Base-by-base conservation (phyloP, 805 yeast genomes). In the Teunomyces barrocoloradensis region DNA sequence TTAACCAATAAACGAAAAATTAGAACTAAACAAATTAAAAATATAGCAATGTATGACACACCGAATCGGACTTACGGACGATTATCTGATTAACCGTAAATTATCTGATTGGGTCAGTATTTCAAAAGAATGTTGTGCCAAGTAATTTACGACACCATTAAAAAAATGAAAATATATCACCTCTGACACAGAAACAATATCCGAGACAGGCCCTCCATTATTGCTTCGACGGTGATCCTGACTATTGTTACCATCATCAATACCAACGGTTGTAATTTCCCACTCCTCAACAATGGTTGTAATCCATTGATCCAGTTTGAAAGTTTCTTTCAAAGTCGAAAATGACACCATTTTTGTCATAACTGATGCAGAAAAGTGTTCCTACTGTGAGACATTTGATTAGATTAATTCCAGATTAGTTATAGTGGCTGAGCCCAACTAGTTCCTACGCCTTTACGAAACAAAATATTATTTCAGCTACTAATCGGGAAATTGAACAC, bases 91-190 rank as follows among this genome's bases (percentile, higher is more conserved):
- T 15, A 10, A 23, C 17, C 29, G 11, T 13, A 15, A n/a, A 10
- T 37, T 37, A 23, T 37, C 29, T 37, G 40, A 37, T 37, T 37
- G 40, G 40, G 23, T 37, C 28, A 37, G 40, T 37, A 9, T 23
- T 25, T 30, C 12, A 37, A 37, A 11, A n/a, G 11, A 37, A 37
- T 20, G 23, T 11, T 37, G 21, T 13, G 40, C 29, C 40, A 20
- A 25, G 25, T 15, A 37, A 23, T 21, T 37, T 37, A 21, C 28
- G 15, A 11, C 3, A 11, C 2, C 17, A 4, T n/a, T 23, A 6
- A 9, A 21, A 36, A 20, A 36, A 11, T n/a, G 7, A n/a, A 30
- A 32, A 37, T 37, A 23, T 23, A n/a, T 37, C 27, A 21, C 20
- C 28, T 20, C 17, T 37, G 29, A 37, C 40, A 37, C 17, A 37